Conservation (phyloP, 345 rosid species). For the Populus alba region DNA sequence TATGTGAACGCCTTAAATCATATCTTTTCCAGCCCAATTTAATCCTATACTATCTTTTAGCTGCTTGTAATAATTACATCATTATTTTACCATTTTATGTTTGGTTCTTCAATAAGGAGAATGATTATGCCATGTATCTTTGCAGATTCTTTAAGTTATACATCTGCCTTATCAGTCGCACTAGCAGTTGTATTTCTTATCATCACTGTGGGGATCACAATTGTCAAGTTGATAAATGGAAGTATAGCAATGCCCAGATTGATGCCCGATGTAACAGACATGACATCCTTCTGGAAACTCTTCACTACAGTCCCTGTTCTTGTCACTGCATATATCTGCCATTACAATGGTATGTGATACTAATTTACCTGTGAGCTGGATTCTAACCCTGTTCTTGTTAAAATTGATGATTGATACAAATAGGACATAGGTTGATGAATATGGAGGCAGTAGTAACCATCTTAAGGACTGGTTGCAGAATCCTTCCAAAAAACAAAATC, state of each 20-base stretch:
- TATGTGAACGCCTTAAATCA: not conserved
- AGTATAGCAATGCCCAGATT: slow-evolving; percentile 74
- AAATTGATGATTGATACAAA: not conserved
- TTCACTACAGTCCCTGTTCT: slow-evolving; percentile 90
- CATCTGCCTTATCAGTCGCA: slow-evolving; percentile 81
- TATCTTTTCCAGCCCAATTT: not conserved
- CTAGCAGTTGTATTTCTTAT: slow-evolving; percentile 80
- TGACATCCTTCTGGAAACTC: slow-evolving; percentile 71
- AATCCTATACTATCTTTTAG: not conserved
- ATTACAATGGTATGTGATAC: slow-evolving; percentile 61
- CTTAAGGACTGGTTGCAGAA: not conserved
- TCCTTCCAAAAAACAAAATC: not conserved
- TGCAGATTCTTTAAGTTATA: slow-evolving; percentile 87
- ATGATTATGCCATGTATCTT: slow-evolving; percentile 21
- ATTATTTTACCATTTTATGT: not conserved
- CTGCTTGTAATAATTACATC: not conserved
- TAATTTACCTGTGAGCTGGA: not conserved
- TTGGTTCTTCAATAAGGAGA: slow-evolving; percentile 5
- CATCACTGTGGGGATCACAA: slow-evolving; percentile 64
- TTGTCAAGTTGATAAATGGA: slow-evolving; percentile 57
- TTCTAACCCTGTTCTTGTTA: not conserved
- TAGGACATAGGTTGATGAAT: not conserved
- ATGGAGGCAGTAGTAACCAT: not conserved
- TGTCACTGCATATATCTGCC: slow-evolving; percentile 87
- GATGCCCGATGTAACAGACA: slow-evolving; percentile 64